Evolutionary conservation across 495 filamentous ascomycete species (phyloP).

Genomic region (Letharia lupina): DNA sequence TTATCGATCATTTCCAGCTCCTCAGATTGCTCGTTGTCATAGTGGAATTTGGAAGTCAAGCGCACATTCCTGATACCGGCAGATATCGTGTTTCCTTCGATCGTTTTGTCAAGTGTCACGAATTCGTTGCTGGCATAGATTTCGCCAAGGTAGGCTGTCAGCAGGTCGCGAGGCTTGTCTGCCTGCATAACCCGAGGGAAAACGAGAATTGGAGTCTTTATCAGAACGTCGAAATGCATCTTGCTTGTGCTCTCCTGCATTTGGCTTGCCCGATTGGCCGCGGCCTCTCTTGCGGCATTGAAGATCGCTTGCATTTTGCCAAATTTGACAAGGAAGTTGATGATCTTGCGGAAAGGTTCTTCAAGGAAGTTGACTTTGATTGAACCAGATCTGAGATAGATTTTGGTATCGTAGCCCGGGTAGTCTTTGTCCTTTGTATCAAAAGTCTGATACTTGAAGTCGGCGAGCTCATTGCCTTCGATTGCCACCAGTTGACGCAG

Average conservation of each 20-base stretch:
- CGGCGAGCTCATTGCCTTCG: constrained; percentile 90
- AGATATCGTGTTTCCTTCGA: constrained; percentile 79
- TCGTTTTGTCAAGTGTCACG: constrained; percentile 55
- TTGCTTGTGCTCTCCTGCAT: constrained; percentile 81
- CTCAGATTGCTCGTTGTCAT: constrained; percentile 59
- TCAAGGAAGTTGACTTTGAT: constrained; percentile 94
- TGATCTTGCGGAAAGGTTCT: constrained; percentile 96
- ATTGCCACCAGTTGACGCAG: constrained; percentile 86
- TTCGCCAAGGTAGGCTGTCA: constrained; percentile 92
- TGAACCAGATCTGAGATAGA: constrained; percentile 82
- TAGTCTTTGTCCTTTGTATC: constrained; percentile 66
- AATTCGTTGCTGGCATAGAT: constrained; percentile 95
- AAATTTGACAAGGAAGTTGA: constrained; percentile 95
- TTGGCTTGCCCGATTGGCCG: constrained; percentile 88
- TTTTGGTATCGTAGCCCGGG: constrained; percentile 90
- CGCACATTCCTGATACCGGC: constrained; percentile 88
- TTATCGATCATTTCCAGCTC: constrained; percentile 95
- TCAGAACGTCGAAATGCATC: constrained; percentile 85
- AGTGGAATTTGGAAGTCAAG: constrained; percentile 84
- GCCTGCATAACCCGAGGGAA: constrained; percentile 67
- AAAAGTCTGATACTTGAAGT: constrained; percentile 95
- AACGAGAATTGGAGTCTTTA: constrained; percentile 92
- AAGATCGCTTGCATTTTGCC: constrained; percentile 99
- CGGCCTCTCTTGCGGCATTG: constrained; percentile 91
- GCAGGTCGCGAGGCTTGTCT: constrained; percentile 61